These are phyloP conservation scores for Aspergillus sp. DNA, from an alignment of 2,329 filamentous ascomycete genomes.

Conservation along the genomic window DNA sequence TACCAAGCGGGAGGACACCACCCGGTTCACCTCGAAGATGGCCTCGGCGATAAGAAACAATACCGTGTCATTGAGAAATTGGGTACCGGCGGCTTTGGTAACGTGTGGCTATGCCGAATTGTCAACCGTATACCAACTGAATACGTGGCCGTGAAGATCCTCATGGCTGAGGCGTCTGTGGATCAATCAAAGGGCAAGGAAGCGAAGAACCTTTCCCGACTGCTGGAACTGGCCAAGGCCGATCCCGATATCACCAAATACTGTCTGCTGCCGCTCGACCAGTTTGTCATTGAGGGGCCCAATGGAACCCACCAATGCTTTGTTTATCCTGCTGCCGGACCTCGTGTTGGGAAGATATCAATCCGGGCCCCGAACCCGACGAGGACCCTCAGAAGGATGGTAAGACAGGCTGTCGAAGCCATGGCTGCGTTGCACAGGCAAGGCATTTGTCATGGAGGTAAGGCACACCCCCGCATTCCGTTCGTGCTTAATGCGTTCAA, in stretches of 20 bases:
- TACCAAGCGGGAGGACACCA: constrained; percentile 5
- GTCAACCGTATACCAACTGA: background rate
- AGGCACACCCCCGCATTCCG: background rate
- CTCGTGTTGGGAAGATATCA: background rate
- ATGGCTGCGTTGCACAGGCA: constrained; percentile 4
- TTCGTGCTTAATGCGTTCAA: background rate
- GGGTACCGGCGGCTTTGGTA: background rate
- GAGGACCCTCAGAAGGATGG: background rate
- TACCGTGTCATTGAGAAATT: constrained; percentile 4
- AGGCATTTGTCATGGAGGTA: constrained; percentile 7
- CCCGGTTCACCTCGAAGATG: background rate
- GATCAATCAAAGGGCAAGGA: background rate
- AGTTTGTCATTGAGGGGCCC: background rate
- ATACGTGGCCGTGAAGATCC: constrained; percentile 8
- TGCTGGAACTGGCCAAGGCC: background rate
- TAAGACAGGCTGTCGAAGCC: background rate
- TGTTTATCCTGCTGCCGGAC: background rate
- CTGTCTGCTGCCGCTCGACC: background rate
- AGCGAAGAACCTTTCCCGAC: background rate
- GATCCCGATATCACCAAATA: background rate
- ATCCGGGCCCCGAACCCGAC: background rate
- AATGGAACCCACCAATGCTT: background rate
- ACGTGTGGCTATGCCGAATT: constrained; percentile 10
- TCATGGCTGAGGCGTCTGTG: background rate
- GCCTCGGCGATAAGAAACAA: background rate